Evolutionary conservation across 2,329 filamentous ascomycete genomes (phyloP), one percentile per base, ranked within the genome.

Genomic region (Simplicillium aogashimaense): DNA sequence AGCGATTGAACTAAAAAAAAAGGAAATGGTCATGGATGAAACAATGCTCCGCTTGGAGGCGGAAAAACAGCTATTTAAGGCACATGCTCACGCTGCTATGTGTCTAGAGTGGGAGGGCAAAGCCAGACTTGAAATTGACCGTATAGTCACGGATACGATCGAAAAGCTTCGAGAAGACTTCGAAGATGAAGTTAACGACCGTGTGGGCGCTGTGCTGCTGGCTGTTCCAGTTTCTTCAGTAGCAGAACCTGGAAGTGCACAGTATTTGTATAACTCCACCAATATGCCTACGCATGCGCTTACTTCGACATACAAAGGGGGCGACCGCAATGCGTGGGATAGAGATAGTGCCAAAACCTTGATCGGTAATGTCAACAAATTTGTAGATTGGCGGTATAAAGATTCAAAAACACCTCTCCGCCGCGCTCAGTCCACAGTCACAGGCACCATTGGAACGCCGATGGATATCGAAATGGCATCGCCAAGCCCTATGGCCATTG

Each of bases 41-140:
- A 78, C 76, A 47, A 60, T 84, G 15, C 69, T 72, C 18, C 72
- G 66, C 17, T 52, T 86, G 7, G 83, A 90, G 48, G 67, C 74
- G 12, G 83, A 90, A 44, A 81, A 76, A 55, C 65, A 71, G 14
- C 61, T 72, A 15, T 76, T 84, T 47, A 77, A 80, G 38, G 71
- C 76, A 12, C 85, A 94, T 52, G 73, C 94, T 30, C 86, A 95
- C 51, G 74, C 75, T 18, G 78, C 77, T 11, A 59, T 95, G 43
- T 79, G 88, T 47, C 78, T 87, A 52, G 90, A 97, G 59, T 98
- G 92, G 92, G 90, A 97, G 58, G 81, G 95, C 41, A 95, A 94
- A 61, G 92, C 90, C 1, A 79, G 86, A 9, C 66, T 95, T 31
- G 90, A 95, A 57, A 97, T 97, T 50, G 86, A 94, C 56, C 82